These are phyloP conservation scores for Coemansia sp. DNA, from an alignment of 192 early-diverging fungal species.

Conservation along the genomic window DNA sequence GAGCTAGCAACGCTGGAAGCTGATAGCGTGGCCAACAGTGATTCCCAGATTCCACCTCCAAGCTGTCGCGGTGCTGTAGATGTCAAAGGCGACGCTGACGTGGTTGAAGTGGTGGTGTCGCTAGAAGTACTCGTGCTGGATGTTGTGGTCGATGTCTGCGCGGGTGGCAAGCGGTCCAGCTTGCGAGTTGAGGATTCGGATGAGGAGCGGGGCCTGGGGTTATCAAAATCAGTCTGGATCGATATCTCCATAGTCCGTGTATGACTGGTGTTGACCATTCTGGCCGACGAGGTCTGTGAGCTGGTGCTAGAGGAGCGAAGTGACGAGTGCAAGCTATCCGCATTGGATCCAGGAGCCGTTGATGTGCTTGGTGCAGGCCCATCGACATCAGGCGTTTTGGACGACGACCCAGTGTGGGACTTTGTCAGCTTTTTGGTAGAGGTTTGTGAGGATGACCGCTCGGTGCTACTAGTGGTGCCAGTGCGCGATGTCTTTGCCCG, in stretches of 20 bases:
- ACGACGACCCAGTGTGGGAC: background rate
- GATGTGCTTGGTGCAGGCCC: background rate
- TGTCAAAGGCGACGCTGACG: background rate
- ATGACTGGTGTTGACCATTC: conserved; percentile 16
- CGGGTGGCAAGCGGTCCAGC: background rate
- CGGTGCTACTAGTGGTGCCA: background rate
- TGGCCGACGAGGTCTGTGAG: background rate
- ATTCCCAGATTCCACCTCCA: background rate
- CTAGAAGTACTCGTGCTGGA: background rate
- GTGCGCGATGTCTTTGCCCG: background rate
- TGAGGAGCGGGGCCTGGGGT: background rate
- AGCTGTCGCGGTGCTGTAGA: conserved; percentile 7
- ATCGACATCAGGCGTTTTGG: background rate
- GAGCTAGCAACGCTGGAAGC: conserved; percentile 2
- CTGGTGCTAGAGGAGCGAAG: background rate
- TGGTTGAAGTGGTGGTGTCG: background rate
- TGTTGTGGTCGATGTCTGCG: background rate
- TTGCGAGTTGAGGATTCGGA: background rate
- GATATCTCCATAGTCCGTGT: conserved; percentile 22
- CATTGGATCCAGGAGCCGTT: background rate
- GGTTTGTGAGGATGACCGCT: background rate
- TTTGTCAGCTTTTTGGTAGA: background rate
- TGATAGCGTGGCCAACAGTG: background rate
- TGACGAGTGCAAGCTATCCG: background rate
- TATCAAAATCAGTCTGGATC: conserved; percentile 25